phyloP scores from a whole-genome alignment of 352 stramenopile genomes.

The Globisporangium mamillatum region DNA sequence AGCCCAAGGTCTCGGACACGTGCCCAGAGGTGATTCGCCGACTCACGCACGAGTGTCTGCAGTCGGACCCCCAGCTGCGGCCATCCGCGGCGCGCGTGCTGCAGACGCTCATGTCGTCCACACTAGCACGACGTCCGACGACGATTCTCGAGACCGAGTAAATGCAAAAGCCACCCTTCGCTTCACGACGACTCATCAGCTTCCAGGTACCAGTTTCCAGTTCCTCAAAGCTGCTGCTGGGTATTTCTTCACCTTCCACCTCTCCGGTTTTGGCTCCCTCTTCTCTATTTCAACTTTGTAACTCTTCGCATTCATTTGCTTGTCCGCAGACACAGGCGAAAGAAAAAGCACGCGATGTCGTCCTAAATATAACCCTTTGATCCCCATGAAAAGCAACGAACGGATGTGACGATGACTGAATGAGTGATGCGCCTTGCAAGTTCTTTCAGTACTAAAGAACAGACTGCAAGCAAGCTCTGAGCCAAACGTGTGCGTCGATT shows the following conservation, averaged over 20 bases:
- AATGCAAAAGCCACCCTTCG: background rate
- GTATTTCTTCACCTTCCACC: background rate
- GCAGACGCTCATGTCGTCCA: conserved; percentile 67
- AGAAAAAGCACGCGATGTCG: background rate
- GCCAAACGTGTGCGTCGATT: background rate
- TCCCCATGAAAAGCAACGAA: background rate
- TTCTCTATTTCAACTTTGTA: background rate
- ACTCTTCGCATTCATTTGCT: background rate
- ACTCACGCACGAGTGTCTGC: conserved; percentile 75
- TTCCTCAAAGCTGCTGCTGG: background rate
- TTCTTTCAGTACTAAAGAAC: background rate
- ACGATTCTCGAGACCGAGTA: conserved; percentile 44
- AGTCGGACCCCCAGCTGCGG: conserved; percentile 70
- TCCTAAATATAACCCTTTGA: conserved; percentile 2
- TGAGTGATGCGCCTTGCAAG: background rate
- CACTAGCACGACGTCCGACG: conserved; percentile 47
- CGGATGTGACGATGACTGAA: background rate
- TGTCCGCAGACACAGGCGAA: background rate
- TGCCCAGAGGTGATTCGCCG: conserved; percentile 79
- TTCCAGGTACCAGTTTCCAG: background rate
- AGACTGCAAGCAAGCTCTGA: background rate
- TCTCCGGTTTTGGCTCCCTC: background rate
- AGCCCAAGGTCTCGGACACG: conserved; percentile 68
- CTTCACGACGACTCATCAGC: background rate
- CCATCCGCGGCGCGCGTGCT: conserved; percentile 68